phyloP scores from a whole-genome alignment of 2,329 filamentous ascomycete species.

The Aspergillus amoenus region DNA sequence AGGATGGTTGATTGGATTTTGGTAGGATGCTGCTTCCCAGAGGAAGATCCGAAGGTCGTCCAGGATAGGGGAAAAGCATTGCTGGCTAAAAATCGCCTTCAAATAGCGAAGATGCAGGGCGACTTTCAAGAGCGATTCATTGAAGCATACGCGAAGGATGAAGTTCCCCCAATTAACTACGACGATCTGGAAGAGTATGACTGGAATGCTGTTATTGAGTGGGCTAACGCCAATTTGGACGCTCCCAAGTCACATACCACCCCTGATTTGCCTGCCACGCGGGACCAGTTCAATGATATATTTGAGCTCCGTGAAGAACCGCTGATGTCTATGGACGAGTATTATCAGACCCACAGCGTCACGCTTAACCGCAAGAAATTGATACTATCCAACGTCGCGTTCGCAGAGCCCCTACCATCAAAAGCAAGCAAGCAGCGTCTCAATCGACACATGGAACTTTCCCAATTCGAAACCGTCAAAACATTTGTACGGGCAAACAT shows the following conservation, averaged over 20 bases:
- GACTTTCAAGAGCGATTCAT: slow-evolving; percentile 49
- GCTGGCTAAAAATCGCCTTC: slow-evolving; percentile 36
- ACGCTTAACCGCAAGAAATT: slow-evolving; percentile 37
- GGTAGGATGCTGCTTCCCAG: slow-evolving; percentile 43
- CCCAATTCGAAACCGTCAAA: slow-evolving; percentile 40
- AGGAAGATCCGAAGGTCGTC: slow-evolving; percentile 38
- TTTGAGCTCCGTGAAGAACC: slow-evolving; percentile 43
- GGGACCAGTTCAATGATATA: slow-evolving; percentile 41
- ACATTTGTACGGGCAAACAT: slow-evolving; percentile 51
- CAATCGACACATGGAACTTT: slow-evolving; percentile 20
- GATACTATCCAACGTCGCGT: slow-evolving; percentile 35
- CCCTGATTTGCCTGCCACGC: slow-evolving; percentile 45
- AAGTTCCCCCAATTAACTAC: slow-evolving; percentile 47
- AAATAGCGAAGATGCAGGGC: slow-evolving; percentile 45
- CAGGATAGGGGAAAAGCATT: slow-evolving; percentile 39
- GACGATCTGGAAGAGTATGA: slow-evolving; percentile 45
- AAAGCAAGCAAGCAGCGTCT: slow-evolving; percentile 4
- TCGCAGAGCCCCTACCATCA: slow-evolving; percentile 28
- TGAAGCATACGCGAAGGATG: slow-evolving; percentile 43
- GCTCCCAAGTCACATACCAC: slow-evolving; percentile 36
- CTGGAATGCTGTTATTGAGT: slow-evolving; percentile 48
- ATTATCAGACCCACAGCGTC: slow-evolving; percentile 33
- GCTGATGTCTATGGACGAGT: slow-evolving; percentile 31
- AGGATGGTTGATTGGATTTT: slow-evolving; percentile 47
- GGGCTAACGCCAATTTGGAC: slow-evolving; percentile 45